phyloP scores from a whole-genome alignment of 169 alveolate genomes.

The Plasmodium cynomolgi region DNA sequence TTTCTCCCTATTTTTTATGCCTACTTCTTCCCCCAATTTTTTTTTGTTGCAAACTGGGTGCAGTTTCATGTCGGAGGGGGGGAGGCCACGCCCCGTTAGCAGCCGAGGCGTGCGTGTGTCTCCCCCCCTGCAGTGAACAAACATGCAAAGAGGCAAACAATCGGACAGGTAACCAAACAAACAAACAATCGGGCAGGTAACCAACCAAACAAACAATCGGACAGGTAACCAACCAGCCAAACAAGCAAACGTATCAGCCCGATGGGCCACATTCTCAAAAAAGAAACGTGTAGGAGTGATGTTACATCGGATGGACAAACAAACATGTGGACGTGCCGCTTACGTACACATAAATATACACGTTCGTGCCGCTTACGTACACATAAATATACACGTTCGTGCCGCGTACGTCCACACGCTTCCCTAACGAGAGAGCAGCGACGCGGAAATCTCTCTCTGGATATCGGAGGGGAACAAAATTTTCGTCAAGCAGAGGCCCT shows the following conservation, averaged over 20 bases:
- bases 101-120: neutral
- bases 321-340: no score
- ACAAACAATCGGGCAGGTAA: no score
- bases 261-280: neutral
- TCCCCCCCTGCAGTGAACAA: neutral
- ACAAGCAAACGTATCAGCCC: neutral
- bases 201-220: neutral
- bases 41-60: neutral
- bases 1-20: neutral
- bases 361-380: no score
- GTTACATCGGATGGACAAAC: no score
- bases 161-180: neutral
- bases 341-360: neutral
- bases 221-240: no score
- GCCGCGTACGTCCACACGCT: no score
- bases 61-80: neutral
- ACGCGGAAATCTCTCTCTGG: neutral
- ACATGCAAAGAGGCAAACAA: neutral
- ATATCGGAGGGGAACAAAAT: constrained; percentile 4
- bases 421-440: constrained; percentile 7
- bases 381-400: neutral
- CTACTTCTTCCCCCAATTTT: neutral
- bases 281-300: neutral
- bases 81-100: neutral
- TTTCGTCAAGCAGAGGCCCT: constrained; percentile 53